A percentile compares a stretch with the other conserved stretches of the same genome.
Evolutionary conservation across 305 asterid genomes (phyloP).

Genomic region (Stenogyne calaminthoides): DNA sequence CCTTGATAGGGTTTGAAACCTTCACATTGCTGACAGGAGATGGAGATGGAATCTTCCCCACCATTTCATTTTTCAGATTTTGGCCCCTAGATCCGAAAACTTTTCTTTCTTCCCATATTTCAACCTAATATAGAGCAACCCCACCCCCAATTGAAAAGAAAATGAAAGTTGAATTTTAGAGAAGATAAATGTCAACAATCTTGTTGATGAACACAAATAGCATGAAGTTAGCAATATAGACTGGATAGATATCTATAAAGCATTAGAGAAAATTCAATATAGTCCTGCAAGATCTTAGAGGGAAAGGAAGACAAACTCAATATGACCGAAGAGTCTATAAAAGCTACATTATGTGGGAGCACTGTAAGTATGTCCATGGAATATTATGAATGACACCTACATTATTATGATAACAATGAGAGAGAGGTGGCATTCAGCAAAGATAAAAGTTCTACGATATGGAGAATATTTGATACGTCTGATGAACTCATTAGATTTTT

Average conservation of each 20-base stretch:
- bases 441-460: neutral
- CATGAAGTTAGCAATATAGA: conserved; percentile 4
- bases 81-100: conserved; percentile 96
- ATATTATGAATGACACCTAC: neutral
- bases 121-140: conserved; percentile 56
- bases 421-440: neutral
- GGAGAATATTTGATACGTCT: neutral
- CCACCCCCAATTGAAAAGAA: conserved; percentile 1
- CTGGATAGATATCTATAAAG: conserved; percentile 16
- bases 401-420: neutral
- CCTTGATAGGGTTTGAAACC: conserved; percentile 73
- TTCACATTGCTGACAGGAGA: conserved; percentile 50
- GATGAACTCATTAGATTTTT: neutral
- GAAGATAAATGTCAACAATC: conserved; percentile 16
- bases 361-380: neutral
- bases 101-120: conserved; percentile 90
- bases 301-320: conserved; percentile 17
- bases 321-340: neutral
- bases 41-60: conserved; percentile 65
- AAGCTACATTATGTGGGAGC: conserved; percentile 16
- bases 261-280: conserved; percentile 9
- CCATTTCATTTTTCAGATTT: conserved; percentile 74
- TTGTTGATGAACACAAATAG: conserved; percentile 17
- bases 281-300: conserved; percentile 16
- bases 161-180: conserved; percentile 5